Evolutionary conservation across 805 yeast genomes (phyloP), one percentile per base, ranked within the genome.

Genomic region (Saturnispora ahearnii): DNA sequence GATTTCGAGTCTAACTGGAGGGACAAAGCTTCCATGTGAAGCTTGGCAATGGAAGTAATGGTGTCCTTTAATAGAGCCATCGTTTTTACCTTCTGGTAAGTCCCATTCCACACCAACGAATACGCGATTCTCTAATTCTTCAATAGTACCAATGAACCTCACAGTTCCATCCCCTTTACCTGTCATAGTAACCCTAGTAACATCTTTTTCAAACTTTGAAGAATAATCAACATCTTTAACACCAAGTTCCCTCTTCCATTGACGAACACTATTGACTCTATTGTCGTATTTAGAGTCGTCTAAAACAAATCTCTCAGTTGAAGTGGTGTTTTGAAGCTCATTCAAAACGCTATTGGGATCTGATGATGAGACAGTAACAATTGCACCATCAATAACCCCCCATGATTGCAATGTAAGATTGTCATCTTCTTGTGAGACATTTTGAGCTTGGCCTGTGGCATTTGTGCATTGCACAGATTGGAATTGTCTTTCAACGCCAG

Each of bases 51-150:
- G 59, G 61, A 91, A 90, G 55, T 85, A 75, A 33, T 72, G 59
- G 1, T 57, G 62, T 0, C 87, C 89, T 33, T 79, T 77, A 37
- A 88, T 68, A 21, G 78, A 66, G 0, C 98, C 98, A 60, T 87
- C 79, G 59, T 90, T 87, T 63, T 84, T 87, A 5, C 98, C 98
- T 7, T 77, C 75, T 0, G 97, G 91, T 56, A 85, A 88, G 57
- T 86, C 93, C 49, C 89, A 81, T 57, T 82, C 86, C 3, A 91
- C 76, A 0, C 97, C 98, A 30, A 86, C 75, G 96, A 97, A 91
- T 1, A 66, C 56, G 18, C 70, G 75, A 2, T 71, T 74, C 44
- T 79, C 81, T 45, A 89, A 76, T 37, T 74, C 79, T 0, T 78
- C 71, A 1, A 91, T 78, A 37, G 65, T 66, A 2, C 98, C 98